phyloP scores from a whole-genome alignment of 208 protist species.

The Balamuthia mandrillaris region DNA sequence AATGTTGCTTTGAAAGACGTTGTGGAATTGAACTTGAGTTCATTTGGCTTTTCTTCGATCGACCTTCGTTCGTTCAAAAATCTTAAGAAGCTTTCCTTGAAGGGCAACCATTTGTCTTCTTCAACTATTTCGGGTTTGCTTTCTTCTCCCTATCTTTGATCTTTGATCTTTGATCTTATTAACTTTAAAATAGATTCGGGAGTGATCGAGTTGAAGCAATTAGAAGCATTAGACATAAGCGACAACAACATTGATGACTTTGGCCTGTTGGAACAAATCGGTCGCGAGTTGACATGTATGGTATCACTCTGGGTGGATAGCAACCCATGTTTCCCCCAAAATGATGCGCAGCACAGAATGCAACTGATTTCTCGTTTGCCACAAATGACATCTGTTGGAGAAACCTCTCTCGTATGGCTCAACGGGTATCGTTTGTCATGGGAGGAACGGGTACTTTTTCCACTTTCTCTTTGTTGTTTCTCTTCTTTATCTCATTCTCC shows the following conservation, averaged over 20 bases:
- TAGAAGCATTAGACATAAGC: not conserved
- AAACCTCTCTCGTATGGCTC: not conserved
- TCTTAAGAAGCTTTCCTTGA: constrained; percentile 7
- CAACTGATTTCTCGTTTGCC: not conserved
- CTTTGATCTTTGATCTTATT: not conserved
- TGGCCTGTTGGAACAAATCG: not conserved
- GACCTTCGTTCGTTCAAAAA: not conserved
- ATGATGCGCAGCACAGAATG: not conserved
- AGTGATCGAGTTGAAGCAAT: not conserved
- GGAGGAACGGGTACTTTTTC: not conserved
- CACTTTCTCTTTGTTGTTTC: no score
- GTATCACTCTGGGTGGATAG: not conserved
- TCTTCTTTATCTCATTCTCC: not conserved
- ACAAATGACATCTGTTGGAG: not conserved
- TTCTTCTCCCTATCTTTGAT: not conserved
- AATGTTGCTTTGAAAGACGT: no score
- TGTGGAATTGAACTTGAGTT: no score
- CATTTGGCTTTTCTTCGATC: not conserved
- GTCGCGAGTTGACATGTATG: not conserved
- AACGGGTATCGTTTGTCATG: not conserved
- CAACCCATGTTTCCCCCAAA: constrained; percentile 30
- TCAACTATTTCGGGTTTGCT: not conserved
- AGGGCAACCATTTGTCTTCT: not conserved
- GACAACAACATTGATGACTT: constrained; percentile 33
- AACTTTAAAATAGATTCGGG: not conserved